Evolutionary conservation across 2,329 filamentous ascomycete genomes (phyloP).

Genomic region (Neofusicoccum umdonicola): DNA sequence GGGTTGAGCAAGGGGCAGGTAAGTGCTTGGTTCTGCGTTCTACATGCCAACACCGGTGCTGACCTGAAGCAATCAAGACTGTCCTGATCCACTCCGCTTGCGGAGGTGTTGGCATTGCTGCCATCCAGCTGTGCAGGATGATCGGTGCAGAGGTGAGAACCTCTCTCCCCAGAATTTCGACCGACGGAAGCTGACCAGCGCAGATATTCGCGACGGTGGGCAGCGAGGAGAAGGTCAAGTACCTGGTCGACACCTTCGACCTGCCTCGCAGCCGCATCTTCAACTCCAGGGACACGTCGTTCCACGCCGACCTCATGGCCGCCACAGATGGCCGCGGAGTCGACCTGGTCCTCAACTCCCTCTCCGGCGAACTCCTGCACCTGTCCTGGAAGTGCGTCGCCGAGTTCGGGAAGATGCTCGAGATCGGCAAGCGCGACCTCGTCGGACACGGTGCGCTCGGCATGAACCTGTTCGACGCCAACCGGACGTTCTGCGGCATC

Average conservation of each 20-base stretch:
- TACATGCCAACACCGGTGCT: not conserved
- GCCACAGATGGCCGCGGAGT: slow-evolving; percentile 32
- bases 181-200: not conserved
- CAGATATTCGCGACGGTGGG: slow-evolving; percentile 19
- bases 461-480: slow-evolving; percentile 14
- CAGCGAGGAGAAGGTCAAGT: slow-evolving; percentile 15
- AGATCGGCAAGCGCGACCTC: slow-evolving; percentile 25
- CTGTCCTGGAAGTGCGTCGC: slow-evolving; percentile 46
- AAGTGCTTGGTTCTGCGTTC: not conserved
- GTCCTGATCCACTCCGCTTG: slow-evolving; percentile 22
- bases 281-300: slow-evolving; percentile 23
- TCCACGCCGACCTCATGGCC: slow-evolving; percentile 23
- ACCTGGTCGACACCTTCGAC: slow-evolving; percentile 13
- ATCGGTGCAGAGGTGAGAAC: slow-evolving; percentile 24
- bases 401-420: slow-evolving; percentile 22
- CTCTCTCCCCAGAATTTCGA: no score
- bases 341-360: slow-evolving; percentile 28
- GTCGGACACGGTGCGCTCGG: slow-evolving; percentile 11
- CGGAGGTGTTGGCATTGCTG: slow-evolving; percentile 24
- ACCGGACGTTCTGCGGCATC: slow-evolving; percentile 8
- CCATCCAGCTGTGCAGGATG: slow-evolving; percentile 21
- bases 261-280: slow-evolving; percentile 29
- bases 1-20: slow-evolving; percentile 22
- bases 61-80: slow-evolving; percentile 16
- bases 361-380: slow-evolving; percentile 24